Evolutionary conservation across 2,329 filamentous ascomycete species (phyloP), one percentile per base, ranked within the genome.

Genomic region (Alternaria arborescens): DNA sequence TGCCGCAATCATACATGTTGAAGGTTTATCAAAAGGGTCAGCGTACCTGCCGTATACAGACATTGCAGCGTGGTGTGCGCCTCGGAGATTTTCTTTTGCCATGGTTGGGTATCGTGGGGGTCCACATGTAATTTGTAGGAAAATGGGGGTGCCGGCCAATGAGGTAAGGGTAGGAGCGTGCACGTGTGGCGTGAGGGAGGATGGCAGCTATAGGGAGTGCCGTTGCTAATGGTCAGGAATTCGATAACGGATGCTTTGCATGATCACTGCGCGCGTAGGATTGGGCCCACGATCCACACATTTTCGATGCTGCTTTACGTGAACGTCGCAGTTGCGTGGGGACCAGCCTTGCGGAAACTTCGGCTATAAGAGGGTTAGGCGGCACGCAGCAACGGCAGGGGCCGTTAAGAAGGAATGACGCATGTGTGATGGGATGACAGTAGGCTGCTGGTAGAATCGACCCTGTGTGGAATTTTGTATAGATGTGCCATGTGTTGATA

Each of bases 61-160:
- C 46, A 50, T 50, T 38, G 20, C 46, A 50, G 46, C 46, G 46
- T 38, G 46, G 46, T 50, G 30, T 36, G 20, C 14, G 22, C 32
- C 22, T 36, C 46, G 46, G 30, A 50, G 46, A 50, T 36, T 50
- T 50, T 50, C 46, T 36, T 50, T 26, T 50, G 46, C 30, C 46
- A 8, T 50, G 46, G 32, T 50, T 36, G 46, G 22, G 46, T 24
- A 24, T 50, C 30, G 46, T 50, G 32, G 46, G 46, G 46, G 46
- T 50, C 46, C 46, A 50, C 46, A 50, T 50, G 46, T 50, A 50
- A 50, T 50, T 38, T 26, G 32, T 50, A 50, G 46, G 46, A 38
- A 26, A 20, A 50, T 50, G 46, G 46, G 46, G 46, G 46, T 20
- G 16, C 14, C 22, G 20, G 34, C 46, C 46, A 50, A 36, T 50